Evolutionary conservation across 805 yeast genomes (phyloP).

Genomic region (Nakazawaea peltata): DNA sequence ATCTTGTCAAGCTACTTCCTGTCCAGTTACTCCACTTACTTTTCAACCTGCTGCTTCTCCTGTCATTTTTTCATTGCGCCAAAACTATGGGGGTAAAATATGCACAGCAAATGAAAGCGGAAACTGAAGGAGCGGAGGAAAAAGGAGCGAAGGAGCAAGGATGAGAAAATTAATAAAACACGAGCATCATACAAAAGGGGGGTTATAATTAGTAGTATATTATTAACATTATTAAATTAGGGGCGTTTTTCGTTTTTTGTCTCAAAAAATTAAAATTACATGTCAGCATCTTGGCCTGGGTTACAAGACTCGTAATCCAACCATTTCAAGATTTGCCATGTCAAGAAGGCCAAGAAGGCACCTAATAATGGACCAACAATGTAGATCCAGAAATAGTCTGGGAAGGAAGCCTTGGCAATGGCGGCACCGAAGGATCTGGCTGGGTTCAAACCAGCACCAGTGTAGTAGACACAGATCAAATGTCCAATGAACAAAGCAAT

Average conservation of each 20-base stretch:
- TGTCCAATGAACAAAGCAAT: slow-evolving; percentile 75
- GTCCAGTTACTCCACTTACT: too few species aligned
- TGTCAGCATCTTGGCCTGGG: slow-evolving; percentile 62
- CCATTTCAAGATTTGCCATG: slow-evolving; percentile 60
- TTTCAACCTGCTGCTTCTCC: too few species aligned
- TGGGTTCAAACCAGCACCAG: slow-evolving; percentile 91
- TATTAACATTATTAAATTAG: too few species aligned
- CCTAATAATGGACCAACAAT: slow-evolving; percentile 87
- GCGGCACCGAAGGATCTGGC: slow-evolving; percentile 86
- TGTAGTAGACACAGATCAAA: slow-evolving; percentile 70
- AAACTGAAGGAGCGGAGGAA: too few species aligned
- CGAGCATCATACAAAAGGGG: too few species aligned
- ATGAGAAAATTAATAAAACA: too few species aligned
- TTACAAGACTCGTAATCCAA: slow-evolving; percentile 62
- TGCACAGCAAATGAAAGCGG: too few species aligned
- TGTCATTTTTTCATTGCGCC: too few species aligned
- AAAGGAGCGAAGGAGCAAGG: too few species aligned
- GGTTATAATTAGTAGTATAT: too few species aligned
- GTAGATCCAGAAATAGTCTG: slow-evolving; percentile 83
- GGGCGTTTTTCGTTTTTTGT: neutral
- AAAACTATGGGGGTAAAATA: too few species aligned
- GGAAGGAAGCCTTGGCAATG: slow-evolving; percentile 66
- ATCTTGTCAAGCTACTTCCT: too few species aligned
- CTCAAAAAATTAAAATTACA: slow-evolving; percentile 13
- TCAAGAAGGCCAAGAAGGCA: slow-evolving; percentile 51